A percentile compares a stretch with the other conserved stretches of the same genome.
These are phyloP conservation scores for Trichopus zeylanicus DNA, from an alignment of 116 monocot species.

Conservation along the genomic window DNA sequence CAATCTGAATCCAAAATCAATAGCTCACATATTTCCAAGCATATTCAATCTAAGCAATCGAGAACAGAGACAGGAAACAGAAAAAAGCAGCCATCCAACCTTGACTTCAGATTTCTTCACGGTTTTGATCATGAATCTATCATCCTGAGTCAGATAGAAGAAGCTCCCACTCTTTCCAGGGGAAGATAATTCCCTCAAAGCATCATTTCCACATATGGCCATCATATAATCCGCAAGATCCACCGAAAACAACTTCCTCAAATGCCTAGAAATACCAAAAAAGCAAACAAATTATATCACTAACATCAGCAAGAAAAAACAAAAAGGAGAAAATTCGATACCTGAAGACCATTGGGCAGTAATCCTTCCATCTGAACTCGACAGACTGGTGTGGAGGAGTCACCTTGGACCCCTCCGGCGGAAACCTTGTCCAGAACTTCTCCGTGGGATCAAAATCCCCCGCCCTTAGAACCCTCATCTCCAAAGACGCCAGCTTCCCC, in stretches of 20 bases:
- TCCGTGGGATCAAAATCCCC: slow-evolving; percentile 78
- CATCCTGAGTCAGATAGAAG: slow-evolving; percentile 93
- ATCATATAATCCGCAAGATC: slow-evolving; percentile 99
- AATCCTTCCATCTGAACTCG: slow-evolving; percentile 97
- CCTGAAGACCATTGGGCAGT: slow-evolving; percentile 97
- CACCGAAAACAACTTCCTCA: slow-evolving; percentile 78
- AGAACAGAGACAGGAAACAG: too few species aligned
- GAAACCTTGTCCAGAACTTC: slow-evolving; percentile 93
- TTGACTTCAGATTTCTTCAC: slow-evolving; percentile 97
- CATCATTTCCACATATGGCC: slow-evolving; percentile 92
- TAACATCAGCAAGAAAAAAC: neutral
- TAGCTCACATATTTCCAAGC: too few species aligned
- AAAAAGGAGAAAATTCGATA: too few species aligned
- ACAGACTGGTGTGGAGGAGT: slow-evolving; percentile 80
- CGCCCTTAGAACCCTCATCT: slow-evolving; percentile 44
- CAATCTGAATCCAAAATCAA: too few species aligned
- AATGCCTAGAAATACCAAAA: slow-evolving; percentile 34
- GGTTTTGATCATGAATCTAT: slow-evolving; percentile 93
- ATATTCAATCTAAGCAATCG: too few species aligned
- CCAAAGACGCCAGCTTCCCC: slow-evolving; percentile 43
- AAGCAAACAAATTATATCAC: slow-evolving; percentile 1
- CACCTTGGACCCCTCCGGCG: slow-evolving; percentile 86
- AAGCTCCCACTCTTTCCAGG: slow-evolving; percentile 97
- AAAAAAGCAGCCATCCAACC: too few species aligned
- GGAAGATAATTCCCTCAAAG: slow-evolving; percentile 80